Evolutionary conservation across 2,329 filamentous ascomycete species (phyloP).

Genomic region (Parastagonospora nodorum): DNA sequence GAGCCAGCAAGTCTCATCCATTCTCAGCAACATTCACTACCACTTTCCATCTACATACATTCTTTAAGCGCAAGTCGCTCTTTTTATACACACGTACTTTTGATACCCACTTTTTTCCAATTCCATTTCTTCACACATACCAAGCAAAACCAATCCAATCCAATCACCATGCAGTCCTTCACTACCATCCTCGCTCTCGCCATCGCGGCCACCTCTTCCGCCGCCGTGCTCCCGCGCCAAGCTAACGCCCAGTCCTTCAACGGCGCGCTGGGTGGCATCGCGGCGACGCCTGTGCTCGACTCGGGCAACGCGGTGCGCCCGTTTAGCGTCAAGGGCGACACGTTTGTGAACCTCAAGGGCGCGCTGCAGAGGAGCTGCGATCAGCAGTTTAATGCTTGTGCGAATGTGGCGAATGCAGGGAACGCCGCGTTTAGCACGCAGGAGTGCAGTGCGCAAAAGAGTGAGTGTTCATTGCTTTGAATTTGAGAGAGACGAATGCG

Average conservation of each 20-base stretch:
- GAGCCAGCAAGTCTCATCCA: background rate
- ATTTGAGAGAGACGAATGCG: too few relatives aligned
- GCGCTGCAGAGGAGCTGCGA: slow-evolving; percentile 67
- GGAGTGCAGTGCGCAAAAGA: slow-evolving; percentile 64
- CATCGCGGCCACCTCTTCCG: background rate
- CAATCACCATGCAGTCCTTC: slow-evolving; percentile 33
- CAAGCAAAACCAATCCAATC: background rate
- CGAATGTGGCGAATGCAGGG: slow-evolving; percentile 61
- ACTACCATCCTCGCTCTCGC: slow-evolving; percentile 21
- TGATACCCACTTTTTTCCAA: slow-evolving; percentile 3
- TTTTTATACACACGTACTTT: background rate
- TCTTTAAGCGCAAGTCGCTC: slow-evolving; percentile 24
- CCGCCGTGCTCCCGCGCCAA: slow-evolving; percentile 14
- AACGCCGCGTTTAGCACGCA: slow-evolving; percentile 47
- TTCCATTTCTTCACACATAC: background rate
- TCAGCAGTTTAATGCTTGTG: slow-evolving; percentile 66
- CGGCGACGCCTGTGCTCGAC: slow-evolving; percentile 57
- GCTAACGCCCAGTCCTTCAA: slow-evolving; percentile 46
- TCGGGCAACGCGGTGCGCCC: slow-evolving; percentile 56
- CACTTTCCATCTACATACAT: slow-evolving; percentile 11
- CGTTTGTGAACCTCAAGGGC: slow-evolving; percentile 60
- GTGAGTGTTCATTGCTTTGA: slow-evolving; percentile 14
- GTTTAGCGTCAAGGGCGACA: slow-evolving; percentile 37
- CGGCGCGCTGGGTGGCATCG: slow-evolving; percentile 58
- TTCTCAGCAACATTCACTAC: slow-evolving; percentile 12